These are phyloP conservation scores for Flaveria floridana DNA, from an alignment of 140 eudicot species.

Conservation along the genomic window DNA sequence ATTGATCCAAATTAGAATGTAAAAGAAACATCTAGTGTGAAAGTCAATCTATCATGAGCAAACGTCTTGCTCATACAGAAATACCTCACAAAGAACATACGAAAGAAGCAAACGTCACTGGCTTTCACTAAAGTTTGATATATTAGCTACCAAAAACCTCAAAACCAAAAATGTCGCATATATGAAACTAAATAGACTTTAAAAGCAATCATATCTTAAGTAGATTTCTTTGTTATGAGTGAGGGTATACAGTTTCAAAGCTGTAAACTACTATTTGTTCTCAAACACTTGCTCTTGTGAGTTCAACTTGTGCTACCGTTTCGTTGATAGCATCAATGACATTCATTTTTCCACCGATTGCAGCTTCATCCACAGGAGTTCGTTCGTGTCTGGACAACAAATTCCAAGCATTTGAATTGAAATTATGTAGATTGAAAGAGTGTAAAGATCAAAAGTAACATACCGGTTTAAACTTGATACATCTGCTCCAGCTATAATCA, in stretches of 20 bases:
- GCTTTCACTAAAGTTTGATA: neutral
- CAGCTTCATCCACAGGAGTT: constrained; percentile 85
- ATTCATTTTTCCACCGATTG: constrained; percentile 61
- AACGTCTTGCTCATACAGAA: no score
- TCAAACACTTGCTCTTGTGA: constrained; percentile 51
- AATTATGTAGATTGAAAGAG: neutral
- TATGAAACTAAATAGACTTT: no score
- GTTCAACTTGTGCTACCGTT: constrained; percentile 73
- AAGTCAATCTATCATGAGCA: no score
- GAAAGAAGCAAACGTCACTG: neutral
- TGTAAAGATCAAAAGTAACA: constrained; percentile 22
- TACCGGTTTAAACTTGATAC: constrained; percentile 67
- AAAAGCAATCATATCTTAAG: no score
- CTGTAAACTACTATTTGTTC: neutral
- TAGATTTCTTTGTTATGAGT: no score
- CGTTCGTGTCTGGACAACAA: constrained; percentile 60
- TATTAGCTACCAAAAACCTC: no score
- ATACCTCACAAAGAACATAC: neutral
- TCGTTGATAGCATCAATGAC: constrained; percentile 69
- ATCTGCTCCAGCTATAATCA: constrained; percentile 81
- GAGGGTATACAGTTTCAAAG: no score
- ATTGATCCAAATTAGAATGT: no score
- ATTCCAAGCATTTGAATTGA: neutral
- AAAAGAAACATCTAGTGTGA: no score
- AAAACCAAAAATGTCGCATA: neutral